These are phyloP conservation scores for Phycomyces nitens DNA, from an alignment of 192 early-diverging fungal species.

Conservation along the genomic window DNA sequence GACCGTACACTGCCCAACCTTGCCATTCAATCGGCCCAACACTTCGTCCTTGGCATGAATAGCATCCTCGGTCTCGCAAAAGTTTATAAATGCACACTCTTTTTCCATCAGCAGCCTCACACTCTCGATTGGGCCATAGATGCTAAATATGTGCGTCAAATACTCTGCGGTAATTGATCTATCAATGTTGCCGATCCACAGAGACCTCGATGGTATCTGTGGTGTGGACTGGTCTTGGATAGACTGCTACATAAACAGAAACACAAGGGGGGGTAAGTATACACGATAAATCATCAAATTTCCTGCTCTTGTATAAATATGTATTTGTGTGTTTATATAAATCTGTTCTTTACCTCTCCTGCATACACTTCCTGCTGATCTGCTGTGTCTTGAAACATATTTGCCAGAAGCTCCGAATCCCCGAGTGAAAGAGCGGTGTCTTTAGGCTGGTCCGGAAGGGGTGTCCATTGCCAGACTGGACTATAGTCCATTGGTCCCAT, in stretches of 20 bases:
- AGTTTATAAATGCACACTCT: constrained; percentile 96
- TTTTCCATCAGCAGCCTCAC: constrained; percentile 86
- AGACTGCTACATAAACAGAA: not conserved
- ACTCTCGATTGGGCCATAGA: constrained; percentile 89
- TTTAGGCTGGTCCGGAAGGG: constrained; percentile 1
- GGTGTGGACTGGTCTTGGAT: not conserved
- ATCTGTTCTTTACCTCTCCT: not conserved
- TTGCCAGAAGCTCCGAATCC: constrained; percentile 22
- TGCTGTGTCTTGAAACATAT: constrained; percentile 8
- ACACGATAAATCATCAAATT: not conserved
- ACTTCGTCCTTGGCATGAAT: constrained; percentile 82
- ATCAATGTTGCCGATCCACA: constrained; percentile 94
- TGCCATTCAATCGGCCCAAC: constrained; percentile 60
- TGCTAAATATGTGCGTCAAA: constrained; percentile 73
- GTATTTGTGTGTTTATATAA: too few relatives aligned
- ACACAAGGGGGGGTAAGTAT: not conserved
- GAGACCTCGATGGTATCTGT: constrained; percentile 74
- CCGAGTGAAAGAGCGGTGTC: constrained; percentile 9
- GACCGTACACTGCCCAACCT: constrained; percentile 76
- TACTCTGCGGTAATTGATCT: constrained; percentile 72
- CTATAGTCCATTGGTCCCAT: constrained; percentile 5
- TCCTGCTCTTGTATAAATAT: too few relatives aligned
- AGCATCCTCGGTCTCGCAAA: constrained; percentile 80
- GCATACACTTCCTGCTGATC: not conserved
- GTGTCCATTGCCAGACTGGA: not conserved